Evolutionary conservation across 2,329 filamentous ascomycete genomes (phyloP), one percentile per base, ranked within the genome.

Genomic region (Epichloe uncinata): DNA sequence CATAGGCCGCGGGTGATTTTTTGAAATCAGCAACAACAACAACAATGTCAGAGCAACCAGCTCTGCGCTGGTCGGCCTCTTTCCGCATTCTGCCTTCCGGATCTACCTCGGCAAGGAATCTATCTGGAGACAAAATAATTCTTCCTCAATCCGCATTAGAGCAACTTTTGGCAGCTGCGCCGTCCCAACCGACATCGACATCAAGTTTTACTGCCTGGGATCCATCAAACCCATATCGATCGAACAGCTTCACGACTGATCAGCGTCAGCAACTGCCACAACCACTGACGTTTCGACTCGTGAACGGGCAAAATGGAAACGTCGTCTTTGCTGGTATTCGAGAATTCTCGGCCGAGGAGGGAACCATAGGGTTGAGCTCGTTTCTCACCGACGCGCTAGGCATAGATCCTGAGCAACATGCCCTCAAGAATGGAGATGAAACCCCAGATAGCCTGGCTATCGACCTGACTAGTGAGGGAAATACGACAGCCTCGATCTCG

Each of bases 111-210:
- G 60, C 64, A 3, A 69, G 66, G 49, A 71, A 73, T 53, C 73
- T 96, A 0, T 74, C 81, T 5, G 93, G 93, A 56, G 93, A 98
- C 73, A 98, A 97, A 73, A 94, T 98, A 49, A 75, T 88, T 5
- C 77, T 98, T 0, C 93, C 93, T 0, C 88, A 87, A 46, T 94
- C 89, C 2, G 89, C 89, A 0, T 81, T 98, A 45, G 89, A 97
- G 65, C 82, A 90, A 61, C 79, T 98, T 2, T 78, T 98, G 11
- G 77, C 82, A 16, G 87, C 88, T 1, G 66, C 72, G 3, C 64
- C 66, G 34, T 60, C 62, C 2, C 59, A 62, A 22, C 54, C 60
- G 3, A 64, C 70, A 16, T 63, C 72, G 12, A 68, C 58, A 38
- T 56, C 67, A 49, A 62, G 68, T 3, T 71, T 69, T 55, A 67